phyloP scores from a whole-genome alignment of 352 stramenopile genomes.

The Pythium periplocum region DNA sequence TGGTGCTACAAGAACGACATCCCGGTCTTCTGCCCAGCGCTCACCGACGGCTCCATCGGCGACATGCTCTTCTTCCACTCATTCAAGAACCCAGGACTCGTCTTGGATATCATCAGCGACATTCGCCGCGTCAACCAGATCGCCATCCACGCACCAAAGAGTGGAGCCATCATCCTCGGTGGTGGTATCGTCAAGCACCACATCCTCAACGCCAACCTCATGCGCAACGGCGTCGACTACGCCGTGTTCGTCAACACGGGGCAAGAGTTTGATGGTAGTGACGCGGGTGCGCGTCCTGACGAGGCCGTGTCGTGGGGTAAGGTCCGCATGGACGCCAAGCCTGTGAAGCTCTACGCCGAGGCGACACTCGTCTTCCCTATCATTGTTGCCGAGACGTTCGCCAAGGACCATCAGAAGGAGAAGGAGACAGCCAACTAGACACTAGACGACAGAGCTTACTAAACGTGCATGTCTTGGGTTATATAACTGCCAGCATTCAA shows the following conservation, averaged over 20 bases:
- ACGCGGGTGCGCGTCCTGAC: slow-evolving; percentile 96
- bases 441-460: not conserved
- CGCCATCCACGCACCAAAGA: slow-evolving; percentile 90
- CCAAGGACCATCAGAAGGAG: slow-evolving; percentile 88
- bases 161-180: slow-evolving; percentile 98
- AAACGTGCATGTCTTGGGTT: too few relatives aligned
- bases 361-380: slow-evolving; percentile 98
- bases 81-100: slow-evolving; percentile 97
- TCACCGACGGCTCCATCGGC: slow-evolving; percentile 99
- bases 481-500: too few relatives aligned
- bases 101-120: slow-evolving; percentile 97
- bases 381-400: slow-evolving; percentile 99
- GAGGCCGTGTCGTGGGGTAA: slow-evolving; percentile 99
- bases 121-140: slow-evolving; percentile 98
- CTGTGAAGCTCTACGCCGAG: slow-evolving; percentile 97
- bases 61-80: slow-evolving; percentile 99
- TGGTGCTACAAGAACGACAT: slow-evolving; percentile 99
- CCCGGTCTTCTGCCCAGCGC: slow-evolving; percentile 98
- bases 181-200: slow-evolving; percentile 98
- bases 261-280: slow-evolving; percentile 97
- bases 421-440: slow-evolving; percentile 18
- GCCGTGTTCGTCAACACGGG: slow-evolving; percentile 99
- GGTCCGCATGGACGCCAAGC: slow-evolving; percentile 90
- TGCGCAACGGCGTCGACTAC: slow-evolving; percentile 99
- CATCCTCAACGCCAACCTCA: slow-evolving; percentile 99